Base-by-base conservation (phyloP, 2,329 filamentous ascomycete genomes). In the Verticillium alfalfae region DNA sequence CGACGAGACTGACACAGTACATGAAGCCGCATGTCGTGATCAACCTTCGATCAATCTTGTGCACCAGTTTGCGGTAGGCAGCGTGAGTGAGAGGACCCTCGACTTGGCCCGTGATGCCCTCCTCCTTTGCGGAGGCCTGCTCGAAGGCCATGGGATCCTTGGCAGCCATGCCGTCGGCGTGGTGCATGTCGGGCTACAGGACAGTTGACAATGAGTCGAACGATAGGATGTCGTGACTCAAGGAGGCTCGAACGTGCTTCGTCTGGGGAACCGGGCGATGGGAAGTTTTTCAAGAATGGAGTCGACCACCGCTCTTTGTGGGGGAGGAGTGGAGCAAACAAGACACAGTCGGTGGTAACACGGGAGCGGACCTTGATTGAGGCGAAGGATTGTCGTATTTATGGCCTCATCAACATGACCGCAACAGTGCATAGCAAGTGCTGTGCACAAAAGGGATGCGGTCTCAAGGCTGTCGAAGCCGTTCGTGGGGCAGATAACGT, bases 1-100 rank as follows among this genome's bases (percentile, higher is more conserved):
- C 65, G 10, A 67, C 63, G 31, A 68, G 63, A n/a, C 63, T 66
- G 60, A 68, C 62, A 61, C 60, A 64, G 38, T 68, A 67, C 22
- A 67, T 61, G 38, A 61, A 56, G 34, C 60, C 60, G 10, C 34
- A 38, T 16, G 54, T 57, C 16, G 58, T 41, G 36, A 61, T 41
- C 38, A 61, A 12, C n/a, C 60, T 39, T 4, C 55, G 38, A 22
- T 61, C 60, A 41, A 61, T 56, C 15, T 45, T 39, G 56, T 58
- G 60, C 39, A 61, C 56, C 34, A 61, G 39, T 18, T 58, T 58
- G 31, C 60, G 56, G 36, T 58, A 56, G 10, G 57, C 56, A 5
- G 56, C 37, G 15, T 34, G 22, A 10, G 60, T 18, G 39, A 41
- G 31, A 26, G n/a, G 41, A 16, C 56, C 41, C 31, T 60, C 58